These are phyloP conservation scores for Penicillium verrucosum DNA, from an alignment of 2,329 filamentous ascomycete genomes.

Conservation along the genomic window DNA sequence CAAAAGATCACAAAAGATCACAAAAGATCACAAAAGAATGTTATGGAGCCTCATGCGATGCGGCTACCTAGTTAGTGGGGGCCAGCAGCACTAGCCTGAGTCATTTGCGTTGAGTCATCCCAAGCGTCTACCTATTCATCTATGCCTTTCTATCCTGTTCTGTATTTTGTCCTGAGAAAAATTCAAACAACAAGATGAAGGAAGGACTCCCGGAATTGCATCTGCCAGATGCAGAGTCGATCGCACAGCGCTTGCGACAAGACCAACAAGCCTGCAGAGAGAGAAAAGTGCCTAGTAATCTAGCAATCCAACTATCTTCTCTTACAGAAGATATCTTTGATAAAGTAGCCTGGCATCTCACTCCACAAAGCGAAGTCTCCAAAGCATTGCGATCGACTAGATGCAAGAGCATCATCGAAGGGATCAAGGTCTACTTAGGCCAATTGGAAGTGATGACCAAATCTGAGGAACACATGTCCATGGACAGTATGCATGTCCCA, in stretches of 20 bases:
- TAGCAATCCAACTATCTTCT: constrained; percentile 18
- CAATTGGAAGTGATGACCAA: constrained; percentile 10
- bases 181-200: not conserved
- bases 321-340: constrained; percentile 7
- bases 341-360: constrained; percentile 13
- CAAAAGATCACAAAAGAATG: not conserved
- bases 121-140: not conserved
- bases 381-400: constrained; percentile 7
- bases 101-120: not conserved
- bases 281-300: constrained; percentile 18
- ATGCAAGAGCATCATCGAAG: constrained; percentile 19
- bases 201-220: not conserved
- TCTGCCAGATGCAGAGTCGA: constrained; percentile 13
- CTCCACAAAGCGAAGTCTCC: constrained; percentile 10
- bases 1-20: not conserved
- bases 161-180: too few relatives aligned
- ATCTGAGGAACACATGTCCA: not conserved
- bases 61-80: not conserved
- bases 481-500: constrained; percentile 9
- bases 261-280: constrained; percentile 31
- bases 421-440: constrained; percentile 17
- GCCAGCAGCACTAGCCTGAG: not conserved
- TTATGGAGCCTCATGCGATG: not conserved
- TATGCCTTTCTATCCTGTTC: not conserved
- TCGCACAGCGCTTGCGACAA: constrained; percentile 17